phyloP scores from a whole-genome alignment of 176 grass and related monocot species.

The Oropetium thomaeum region DNA sequence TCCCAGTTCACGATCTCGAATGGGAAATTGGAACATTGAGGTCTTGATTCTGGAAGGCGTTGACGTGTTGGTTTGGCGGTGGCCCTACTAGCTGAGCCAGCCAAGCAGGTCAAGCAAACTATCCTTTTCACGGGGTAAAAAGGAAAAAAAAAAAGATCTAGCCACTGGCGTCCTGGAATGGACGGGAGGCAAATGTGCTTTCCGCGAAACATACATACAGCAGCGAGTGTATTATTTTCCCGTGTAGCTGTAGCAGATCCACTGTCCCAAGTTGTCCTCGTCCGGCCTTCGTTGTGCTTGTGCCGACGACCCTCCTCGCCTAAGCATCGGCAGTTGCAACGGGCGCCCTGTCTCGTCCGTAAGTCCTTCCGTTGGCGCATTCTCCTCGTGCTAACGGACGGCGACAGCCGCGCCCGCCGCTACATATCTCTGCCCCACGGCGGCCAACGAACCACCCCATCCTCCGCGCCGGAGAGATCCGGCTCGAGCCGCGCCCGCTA shows the following conservation, averaged over 20 bases:
- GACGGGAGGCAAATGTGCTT: background rate
- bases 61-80: background rate
- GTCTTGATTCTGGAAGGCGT: background rate
- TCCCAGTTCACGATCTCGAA: background rate
- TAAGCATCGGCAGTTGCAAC: background rate
- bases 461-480: constrained; percentile 29
- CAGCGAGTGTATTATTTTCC: background rate
- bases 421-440: background rate
- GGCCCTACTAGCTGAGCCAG: background rate
- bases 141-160: background rate
- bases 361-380: background rate
- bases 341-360: background rate
- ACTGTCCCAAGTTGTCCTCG: constrained; percentile 2
- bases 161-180: background rate
- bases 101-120: background rate
- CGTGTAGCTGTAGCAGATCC: background rate
- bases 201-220: background rate
- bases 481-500: background rate
- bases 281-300: constrained; percentile 2
- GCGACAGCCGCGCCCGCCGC: constrained; percentile 26
- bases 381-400: constrained; percentile 23
- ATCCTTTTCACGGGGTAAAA: too few relatives aligned
- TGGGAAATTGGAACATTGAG: background rate
- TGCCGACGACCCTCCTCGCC: background rate
- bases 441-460: background rate